Base-by-base conservation (phyloP, 208 protist species). In the Spongospora subterranea region DNA sequence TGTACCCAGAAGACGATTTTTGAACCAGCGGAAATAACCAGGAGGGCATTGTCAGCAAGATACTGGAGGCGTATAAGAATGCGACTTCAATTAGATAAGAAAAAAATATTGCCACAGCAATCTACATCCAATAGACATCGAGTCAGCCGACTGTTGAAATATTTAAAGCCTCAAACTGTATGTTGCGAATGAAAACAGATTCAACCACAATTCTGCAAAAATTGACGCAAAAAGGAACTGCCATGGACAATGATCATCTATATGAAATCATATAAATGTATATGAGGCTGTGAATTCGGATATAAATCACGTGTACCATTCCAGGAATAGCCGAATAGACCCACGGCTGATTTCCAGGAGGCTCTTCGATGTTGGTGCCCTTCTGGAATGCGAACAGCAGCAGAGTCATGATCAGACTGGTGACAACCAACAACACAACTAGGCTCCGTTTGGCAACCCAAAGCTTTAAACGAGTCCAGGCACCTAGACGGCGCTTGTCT, bases 281-380 rank as follows among this genome's bases (percentile, higher is more conserved):
- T 17, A 29, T 17, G 54, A 17, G 54, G 17, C 17, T 29, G 29
- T 29, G 54, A 65, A 17, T 17, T 32, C 54, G 54, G 54, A 43
- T 45, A 35, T 20, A 82, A 35, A 6, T n/a, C 40, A 43, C 35
- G n/a, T n/a, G n/a, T 6, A 82, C 71, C 17, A 82, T 35, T 6
- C 71, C 71, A 82, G 71, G 71, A 20, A 82, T 82, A 6, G 71
- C 71, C 35, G 71, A 82, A 6, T n/a, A 82, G 71, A 82, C 13
- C 71, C 71, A 82, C 6, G 71, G 35, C 24, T 60, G 13, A 24
- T 60, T 60, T 60, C 50, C 50, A 60, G 50, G 24, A 6, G 50
- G 50, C 13, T 60, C 24, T 29, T 60, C 24, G 13, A 60, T 29
- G 24, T 24, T 60, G 50, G 50, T 24, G 50, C 50, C 24, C 6